Percentiles rank a stretch among this genome's conserved stretches.
phyloP scores from a whole-genome alignment of 352 stramenopile genomes.

The Phytophthora palmivora region DNA sequence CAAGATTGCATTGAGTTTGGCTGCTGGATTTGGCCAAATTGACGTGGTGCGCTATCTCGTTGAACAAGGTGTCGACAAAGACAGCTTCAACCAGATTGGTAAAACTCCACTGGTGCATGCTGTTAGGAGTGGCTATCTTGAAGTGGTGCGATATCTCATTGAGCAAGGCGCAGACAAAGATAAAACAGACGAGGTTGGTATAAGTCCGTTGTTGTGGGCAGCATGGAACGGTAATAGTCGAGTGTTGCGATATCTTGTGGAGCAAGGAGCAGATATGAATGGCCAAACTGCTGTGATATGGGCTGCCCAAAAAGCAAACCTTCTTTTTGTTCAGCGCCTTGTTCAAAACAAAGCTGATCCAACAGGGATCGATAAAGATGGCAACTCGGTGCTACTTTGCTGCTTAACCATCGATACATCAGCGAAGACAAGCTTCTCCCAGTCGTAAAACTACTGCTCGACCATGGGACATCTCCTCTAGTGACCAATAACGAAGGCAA shows the following conservation, averaged over 20 bases:
- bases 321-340: not conserved
- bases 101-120: slow-evolving; percentile 13
- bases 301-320: not conserved
- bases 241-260: not conserved
- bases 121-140: slow-evolving; percentile 6
- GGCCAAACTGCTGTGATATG: not conserved
- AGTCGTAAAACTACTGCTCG: slow-evolving; percentile 13
- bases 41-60: slow-evolving; percentile 25
- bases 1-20: slow-evolving; percentile 5
- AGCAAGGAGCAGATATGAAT: not conserved
- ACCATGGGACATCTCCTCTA: slow-evolving; percentile 4
- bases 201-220: not conserved
- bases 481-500: not conserved
- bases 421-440: slow-evolving; percentile 25
- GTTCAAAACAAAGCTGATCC: not conserved
- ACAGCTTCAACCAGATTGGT: not conserved
- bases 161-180: slow-evolving; percentile 5
- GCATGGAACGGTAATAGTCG: not conserved
- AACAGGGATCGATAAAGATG: not conserved
- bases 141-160: slow-evolving; percentile 16
- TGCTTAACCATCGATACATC: not conserved
- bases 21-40: slow-evolving; percentile 1
- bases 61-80: slow-evolving; percentile 12
- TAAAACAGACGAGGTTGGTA: not conserved
- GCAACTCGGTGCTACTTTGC: slow-evolving; percentile 3